These are phyloP conservation scores for Trichophyton benhamiae DNA, from an alignment of 2,329 filamentous ascomycete genomes.

Conservation along the genomic window DNA sequence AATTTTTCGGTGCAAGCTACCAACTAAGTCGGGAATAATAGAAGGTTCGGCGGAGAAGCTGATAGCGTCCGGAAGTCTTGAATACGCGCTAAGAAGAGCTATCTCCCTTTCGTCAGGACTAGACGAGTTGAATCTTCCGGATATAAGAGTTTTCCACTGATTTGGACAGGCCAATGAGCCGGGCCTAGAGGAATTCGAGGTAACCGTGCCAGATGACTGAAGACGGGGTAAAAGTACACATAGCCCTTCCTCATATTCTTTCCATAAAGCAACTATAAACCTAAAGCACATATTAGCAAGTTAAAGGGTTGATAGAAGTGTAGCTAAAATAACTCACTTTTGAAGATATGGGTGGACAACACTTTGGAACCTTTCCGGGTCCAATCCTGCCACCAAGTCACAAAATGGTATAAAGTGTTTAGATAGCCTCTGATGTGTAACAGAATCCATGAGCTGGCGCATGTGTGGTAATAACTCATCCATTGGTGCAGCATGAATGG, in stretches of 20 bases:
- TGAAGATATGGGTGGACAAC: slow-evolving; percentile 74
- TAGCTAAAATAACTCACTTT: slow-evolving; percentile 39
- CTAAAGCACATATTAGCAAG: slow-evolving; percentile 30
- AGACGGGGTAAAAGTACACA: slow-evolving; percentile 58
- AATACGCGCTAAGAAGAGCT: slow-evolving; percentile 55
- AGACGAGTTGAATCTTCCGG: slow-evolving; percentile 50
- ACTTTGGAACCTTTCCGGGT: slow-evolving; percentile 60
- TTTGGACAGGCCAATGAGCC: slow-evolving; percentile 31
- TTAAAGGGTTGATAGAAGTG: neutral
- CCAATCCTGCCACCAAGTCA: slow-evolving; percentile 62
- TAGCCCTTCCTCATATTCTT: slow-evolving; percentile 52
- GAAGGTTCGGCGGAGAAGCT: slow-evolving; percentile 48
- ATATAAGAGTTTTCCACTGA: slow-evolving; percentile 59
- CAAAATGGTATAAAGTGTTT: slow-evolving; percentile 75
- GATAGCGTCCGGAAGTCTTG: slow-evolving; percentile 51
- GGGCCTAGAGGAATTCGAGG: slow-evolving; percentile 31
- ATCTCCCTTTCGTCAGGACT: slow-evolving; percentile 43
- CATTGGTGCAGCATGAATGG: slow-evolving; percentile 65
- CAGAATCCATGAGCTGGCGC: slow-evolving; percentile 49
- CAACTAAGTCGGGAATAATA: slow-evolving; percentile 53
- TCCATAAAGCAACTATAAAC: slow-evolving; percentile 66
- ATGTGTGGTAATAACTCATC: slow-evolving; percentile 63
- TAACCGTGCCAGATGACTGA: slow-evolving; percentile 38
- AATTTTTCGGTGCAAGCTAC: slow-evolving; percentile 53
- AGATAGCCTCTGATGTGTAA: slow-evolving; percentile 55